Evolutionary conservation across 192 early-diverging fungal genomes (phyloP), one percentile per base, ranked within the genome.

Genomic region (Dispira simplex): DNA sequence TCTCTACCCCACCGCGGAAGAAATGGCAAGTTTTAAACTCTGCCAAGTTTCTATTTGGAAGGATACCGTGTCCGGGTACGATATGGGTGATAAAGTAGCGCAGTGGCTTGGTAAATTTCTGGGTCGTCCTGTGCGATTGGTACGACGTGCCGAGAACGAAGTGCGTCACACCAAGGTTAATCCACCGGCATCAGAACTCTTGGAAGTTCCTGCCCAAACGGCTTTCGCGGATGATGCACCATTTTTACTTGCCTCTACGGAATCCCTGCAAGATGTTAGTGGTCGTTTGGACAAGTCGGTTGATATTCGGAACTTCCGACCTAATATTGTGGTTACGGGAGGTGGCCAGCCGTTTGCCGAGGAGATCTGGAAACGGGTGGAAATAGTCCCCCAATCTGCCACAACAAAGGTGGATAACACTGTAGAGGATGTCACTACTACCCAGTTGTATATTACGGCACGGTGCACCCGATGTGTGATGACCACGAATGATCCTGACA

Each of bases 161-260:
- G 27, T 58, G 56, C 56, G 56, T 10, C 56, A 16, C 56, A 27
- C 39, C 21, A n/a, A 14, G 16, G 28, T 39, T 27, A 58, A 58
- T 27, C 2, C 28, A n/a, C 56, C 56, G 18, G 10, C 26, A 39
- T 13, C 9, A n/a, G 8, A n/a, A n/a, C 9, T 58, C 8, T 16
- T 58, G 27, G 56, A 58, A 39, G 56, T 10, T 1, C 56, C 56
- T 11, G 56, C 56, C 2, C 56, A 58, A 39, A 81, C 81, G 16
- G 84, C 80, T 11, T 85, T 86, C 65, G 75, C 85, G 0, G 85
- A 89, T 64, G 78, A 71, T 27, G 85, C 63, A 66, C 87, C 87
- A 10, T 73, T 89, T 66, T 68, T 88, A 14, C 46, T 85, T 32
- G 46, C 79, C 18, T 75, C 74, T 2, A 65, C 76, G 45, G 74